Evolutionary conservation across 441 rosid species (phyloP), one percentile per base, ranked within the genome.

Genomic region (Brassica balearica): DNA sequence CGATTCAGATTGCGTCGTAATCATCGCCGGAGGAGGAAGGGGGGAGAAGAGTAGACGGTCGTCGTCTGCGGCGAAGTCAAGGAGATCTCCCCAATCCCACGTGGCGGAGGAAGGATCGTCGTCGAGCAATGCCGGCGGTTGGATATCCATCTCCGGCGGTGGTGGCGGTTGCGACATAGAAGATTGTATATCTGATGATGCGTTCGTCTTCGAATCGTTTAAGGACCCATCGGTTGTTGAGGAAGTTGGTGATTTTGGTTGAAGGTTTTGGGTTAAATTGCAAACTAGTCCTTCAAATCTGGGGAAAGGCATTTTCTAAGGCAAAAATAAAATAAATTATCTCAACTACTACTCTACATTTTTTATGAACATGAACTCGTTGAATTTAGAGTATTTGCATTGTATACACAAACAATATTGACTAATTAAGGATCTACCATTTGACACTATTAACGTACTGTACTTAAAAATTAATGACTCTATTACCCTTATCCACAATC

Each of bases 11-110:
- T 59, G 63, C 29, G 81, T 17, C 2, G 72, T 32, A 66, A 76
- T 46, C 71, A 55, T 22, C 9, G 71, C 74, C 5, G 60, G 76
- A 55, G 60, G 76, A 55, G 60, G 60, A 17, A 10, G 23, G 10
- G 73, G 43, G 25, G 75, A 51, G 20, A 85, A 65, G 29, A 84
- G 75, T 53, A 89, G 83, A 1, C 80, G 82, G 23, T 91, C 96
- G 38, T 34, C 38, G 76, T 90, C 99, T 0, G 80, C 66, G 81
- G 95, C 61, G 82, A 92, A 89, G 84, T 91, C 92, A 8, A 96
- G 89, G 74, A 96, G 88, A 81, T 93, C 93, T 71, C 82, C 87
- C 93, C 92, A 91, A 81, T 93, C 98, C 97, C 96, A 95, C 56
- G 84, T 74, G 64, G 91, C 60, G 64, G 91, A 75, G 10, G 87